A percentile compares a stretch with the other conserved stretches of the same genome.
phyloP scores from a whole-genome alignment of 83 land plant genomes.

The Thuja plicata region DNA sequence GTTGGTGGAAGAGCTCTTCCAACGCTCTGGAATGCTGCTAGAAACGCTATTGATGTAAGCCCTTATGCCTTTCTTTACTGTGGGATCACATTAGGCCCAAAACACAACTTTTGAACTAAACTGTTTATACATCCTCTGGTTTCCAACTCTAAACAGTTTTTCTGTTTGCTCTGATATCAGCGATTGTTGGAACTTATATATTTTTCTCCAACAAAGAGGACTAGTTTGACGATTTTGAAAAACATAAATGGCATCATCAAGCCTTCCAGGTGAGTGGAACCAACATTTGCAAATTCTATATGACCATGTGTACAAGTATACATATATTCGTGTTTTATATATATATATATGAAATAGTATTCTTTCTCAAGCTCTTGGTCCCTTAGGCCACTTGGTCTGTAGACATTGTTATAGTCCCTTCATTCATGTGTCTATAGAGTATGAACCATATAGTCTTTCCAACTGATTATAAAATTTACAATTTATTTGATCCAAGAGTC shows the following conservation, averaged over 20 bases:
- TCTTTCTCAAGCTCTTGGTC: no score
- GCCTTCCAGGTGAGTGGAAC: constrained; percentile 44
- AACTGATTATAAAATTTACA: not conserved
- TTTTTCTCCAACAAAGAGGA: constrained; percentile 17
- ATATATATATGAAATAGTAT: not conserved
- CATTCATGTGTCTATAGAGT: not conserved
- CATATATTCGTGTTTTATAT: not conserved
- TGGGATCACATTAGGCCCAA: not conserved
- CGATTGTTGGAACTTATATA: not conserved
- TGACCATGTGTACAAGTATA: not conserved
- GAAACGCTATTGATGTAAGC: constrained; percentile 42
- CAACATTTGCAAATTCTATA: not conserved
- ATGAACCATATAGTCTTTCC: not conserved
- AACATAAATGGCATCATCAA: constrained; percentile 60
- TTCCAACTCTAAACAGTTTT: not conserved
- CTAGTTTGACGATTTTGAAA: constrained; percentile 27
- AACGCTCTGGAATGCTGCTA: constrained; percentile 59
- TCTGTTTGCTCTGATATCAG: constrained; percentile 4
- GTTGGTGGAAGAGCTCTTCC: constrained; percentile 69
- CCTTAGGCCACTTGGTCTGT: no score
- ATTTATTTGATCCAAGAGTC: not conserved
- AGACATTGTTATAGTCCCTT: no score
- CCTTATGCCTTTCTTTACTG: no score
- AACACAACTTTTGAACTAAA: not conserved
- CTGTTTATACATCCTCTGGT: not conserved